Evolutionary conservation across 495 filamentous ascomycete genomes (phyloP).

Genomic region (Geopyxis carbonaria): DNA sequence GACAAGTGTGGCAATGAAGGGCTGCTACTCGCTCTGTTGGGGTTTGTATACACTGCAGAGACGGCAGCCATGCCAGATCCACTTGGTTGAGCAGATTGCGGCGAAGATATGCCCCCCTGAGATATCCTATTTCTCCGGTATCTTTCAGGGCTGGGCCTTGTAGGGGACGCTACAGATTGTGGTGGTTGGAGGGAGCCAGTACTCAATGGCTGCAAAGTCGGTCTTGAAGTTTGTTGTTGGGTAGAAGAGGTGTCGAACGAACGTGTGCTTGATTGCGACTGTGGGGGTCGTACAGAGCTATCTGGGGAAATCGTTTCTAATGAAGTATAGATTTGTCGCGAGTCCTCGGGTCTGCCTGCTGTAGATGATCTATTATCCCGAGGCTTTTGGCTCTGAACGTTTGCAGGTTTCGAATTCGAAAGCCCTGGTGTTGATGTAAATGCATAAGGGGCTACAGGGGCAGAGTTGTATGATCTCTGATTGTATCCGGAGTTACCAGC

Average conservation of each 20-base stretch:
- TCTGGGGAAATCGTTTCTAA: constrained; percentile 4
- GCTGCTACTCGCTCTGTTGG: constrained; percentile 23
- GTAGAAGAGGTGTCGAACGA: constrained; percentile 22
- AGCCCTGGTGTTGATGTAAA: constrained; percentile 62
- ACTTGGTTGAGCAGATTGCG: constrained; percentile 29
- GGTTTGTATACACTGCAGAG: constrained; percentile 28
- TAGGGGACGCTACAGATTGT: constrained; percentile 34
- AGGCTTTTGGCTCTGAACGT: constrained; percentile 4
- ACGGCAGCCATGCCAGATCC: constrained; percentile 30
- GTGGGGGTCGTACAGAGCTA: constrained; percentile 14
- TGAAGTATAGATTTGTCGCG: constrained; percentile 14
- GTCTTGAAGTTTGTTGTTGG: constrained; percentile 24
- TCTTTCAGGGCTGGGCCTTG: constrained; percentile 46
- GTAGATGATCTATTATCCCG: constrained; percentile 6
- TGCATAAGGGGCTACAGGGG: constrained; percentile 66
- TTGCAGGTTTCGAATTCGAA: constrained; percentile 28
- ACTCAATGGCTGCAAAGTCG: constrained; percentile 33
- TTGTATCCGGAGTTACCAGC: too few relatives aligned
- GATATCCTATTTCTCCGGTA: constrained; percentile 29
- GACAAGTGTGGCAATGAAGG: constrained; percentile 24
- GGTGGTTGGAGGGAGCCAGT: constrained; percentile 32
- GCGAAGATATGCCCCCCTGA: constrained; percentile 4
- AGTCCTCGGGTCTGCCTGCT: constrained; percentile 28
- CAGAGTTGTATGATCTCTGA: too few relatives aligned
- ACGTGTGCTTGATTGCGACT: constrained; percentile 25